Conservation (phyloP, 225 moss, liverwort and hornwort genomes). For the Sphagnum contortum region DNA sequence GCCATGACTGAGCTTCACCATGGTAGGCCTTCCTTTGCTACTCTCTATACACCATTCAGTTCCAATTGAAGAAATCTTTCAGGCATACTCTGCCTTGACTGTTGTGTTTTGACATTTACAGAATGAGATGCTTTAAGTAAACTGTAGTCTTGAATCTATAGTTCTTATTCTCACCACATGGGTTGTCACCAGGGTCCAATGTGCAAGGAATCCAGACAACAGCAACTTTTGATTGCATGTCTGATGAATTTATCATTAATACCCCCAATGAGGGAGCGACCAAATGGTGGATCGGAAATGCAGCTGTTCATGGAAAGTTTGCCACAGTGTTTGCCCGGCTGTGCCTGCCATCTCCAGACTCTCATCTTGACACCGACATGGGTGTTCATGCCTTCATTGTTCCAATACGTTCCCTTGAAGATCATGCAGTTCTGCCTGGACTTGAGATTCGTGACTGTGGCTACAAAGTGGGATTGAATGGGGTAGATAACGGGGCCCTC, state of each 20-base stretch:
- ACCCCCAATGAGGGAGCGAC: constrained; percentile 75
- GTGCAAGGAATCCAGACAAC: constrained; percentile 86
- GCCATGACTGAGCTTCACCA: constrained; percentile 92
- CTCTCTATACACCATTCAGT: background rate
- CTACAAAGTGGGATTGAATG: constrained; percentile 75
- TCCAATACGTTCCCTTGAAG: constrained; percentile 66
- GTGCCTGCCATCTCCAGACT: constrained; percentile 55
- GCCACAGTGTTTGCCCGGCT: constrained; percentile 76
- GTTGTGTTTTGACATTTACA: too few relatives aligned
- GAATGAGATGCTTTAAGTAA: too few relatives aligned
- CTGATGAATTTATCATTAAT: constrained; percentile 65
- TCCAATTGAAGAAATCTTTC: background rate
- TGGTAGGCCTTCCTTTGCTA: constrained; percentile 23
- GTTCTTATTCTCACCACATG: too few relatives aligned
- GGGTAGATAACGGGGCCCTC: constrained; percentile 75
- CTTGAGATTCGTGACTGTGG: constrained; percentile 80
- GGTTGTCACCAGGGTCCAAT: constrained; percentile 47
- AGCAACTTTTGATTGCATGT: constrained; percentile 58
- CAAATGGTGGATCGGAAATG: constrained; percentile 92
- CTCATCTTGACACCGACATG: constrained; percentile 61
- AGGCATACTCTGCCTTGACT: too few relatives aligned
- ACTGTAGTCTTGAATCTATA: too few relatives aligned
- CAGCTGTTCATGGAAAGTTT: constrained; percentile 77
- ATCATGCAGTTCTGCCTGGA: constrained; percentile 65
- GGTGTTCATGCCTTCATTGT: constrained; percentile 81